Evolutionary conservation across 169 alveolate species (phyloP), one percentile per base, ranked within the genome.

Genomic region (Plasmodium gonderi): DNA sequence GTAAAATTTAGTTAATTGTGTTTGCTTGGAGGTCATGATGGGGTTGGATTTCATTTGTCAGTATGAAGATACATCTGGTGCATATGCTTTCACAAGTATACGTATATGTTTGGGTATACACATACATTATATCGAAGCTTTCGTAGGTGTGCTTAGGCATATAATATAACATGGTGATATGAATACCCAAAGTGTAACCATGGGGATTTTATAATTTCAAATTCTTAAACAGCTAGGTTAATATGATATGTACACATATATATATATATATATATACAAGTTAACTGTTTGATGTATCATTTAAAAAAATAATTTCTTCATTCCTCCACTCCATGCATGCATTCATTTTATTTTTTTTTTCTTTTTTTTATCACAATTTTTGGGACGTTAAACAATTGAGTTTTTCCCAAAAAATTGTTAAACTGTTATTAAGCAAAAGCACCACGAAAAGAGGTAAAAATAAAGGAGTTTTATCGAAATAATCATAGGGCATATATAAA

Each of bases 131-230:
- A 20, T 20, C 5, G 23, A 31, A 54, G 33, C 69, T 20, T 2
- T 54, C 23, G 33, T 12, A 31, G 36, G 26, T 20, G 69, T 54
- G 33, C 69, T 31, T 54, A 12, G 33, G 12, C 69, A 0, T 3
- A 5, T 54, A 54, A n/a, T 54, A 17, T 12, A 54, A 31, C 69
- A 54, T 31, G 8, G 33, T 31, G 69, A 31, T 54, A 12, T 9
- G 69, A 54, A 54, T 54, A 11, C 69, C 69, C 69, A 54, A 23
- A 54, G 69, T 7, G 69, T 54, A 54, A 54, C 69, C 69, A 54
- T 31, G 69, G 69, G 69, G 23, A 54, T 26, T n/a, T 26, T 31
- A 54, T n/a, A 54, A 20, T 31, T n/a, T 11, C 69, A 7, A 54
- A 54, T 54, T 26, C 14, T 54, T 54, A 54, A 17, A 31, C 33